Evolutionary conservation across 805 yeast genomes (phyloP), one percentile per base, ranked within the genome.

Genomic region (Tetrapisispora iriomotensis): DNA sequence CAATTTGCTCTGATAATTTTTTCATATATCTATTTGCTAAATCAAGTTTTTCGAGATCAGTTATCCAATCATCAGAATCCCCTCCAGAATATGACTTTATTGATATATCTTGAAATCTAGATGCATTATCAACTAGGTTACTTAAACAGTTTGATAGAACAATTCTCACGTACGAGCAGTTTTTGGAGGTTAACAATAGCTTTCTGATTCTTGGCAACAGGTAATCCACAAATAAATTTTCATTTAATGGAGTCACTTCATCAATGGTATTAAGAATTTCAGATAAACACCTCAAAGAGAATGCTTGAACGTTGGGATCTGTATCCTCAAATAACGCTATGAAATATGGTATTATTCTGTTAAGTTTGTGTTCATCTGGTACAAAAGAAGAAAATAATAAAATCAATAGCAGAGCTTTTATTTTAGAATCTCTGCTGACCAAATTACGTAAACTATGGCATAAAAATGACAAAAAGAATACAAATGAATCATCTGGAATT

Each of bases 331-430:
- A 57, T 38, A 86, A 65, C n/a, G 75, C 64, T 18, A 84, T 71
- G 19, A 92, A 57, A 53, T 81, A 85, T 0, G 98, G 97, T 19
- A 92, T 58, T 24, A 86, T 76, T 33, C 96, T 62, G 56, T 92
- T 96, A 29, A 92, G 64, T 54, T 87, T 90, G 13, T 78, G 79
- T 41, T 83, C 94, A 54, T 92, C 97, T 19, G 75, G 73, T 2
- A 86, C 66, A 41, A 75, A 72, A 51, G 84, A 95, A 2, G 90
- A 75, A 15, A 90, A 67, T 0, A 85, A 82, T 8, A 84, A 57
- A 1, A 92, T 71, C 45, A 88, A 60, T 51, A 86, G 92, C 45
- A 94, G 70, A 1, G 88, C 90, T 50, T 75, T 74, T 10, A 47
- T 31, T 34, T 53, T 50, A 5, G 47, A 45, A 2, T 37, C 37